A percentile compares a stretch with the other conserved stretches of the same genome.
Conservation (phyloP, 2,329 filamentous ascomycete genomes). For the Fusarium nematophilum region DNA sequence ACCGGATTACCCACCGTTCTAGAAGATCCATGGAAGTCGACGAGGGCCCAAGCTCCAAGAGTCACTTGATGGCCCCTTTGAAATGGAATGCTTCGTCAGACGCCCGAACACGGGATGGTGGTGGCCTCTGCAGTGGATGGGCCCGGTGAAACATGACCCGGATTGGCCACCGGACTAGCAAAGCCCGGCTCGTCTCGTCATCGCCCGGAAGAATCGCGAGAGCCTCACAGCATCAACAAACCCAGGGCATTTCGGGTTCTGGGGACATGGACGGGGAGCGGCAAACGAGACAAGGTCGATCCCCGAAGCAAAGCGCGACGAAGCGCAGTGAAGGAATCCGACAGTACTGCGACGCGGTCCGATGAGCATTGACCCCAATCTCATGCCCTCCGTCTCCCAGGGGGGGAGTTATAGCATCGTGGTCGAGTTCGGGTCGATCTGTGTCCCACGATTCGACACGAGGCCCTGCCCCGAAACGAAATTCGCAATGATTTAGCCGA, state of each 20-base stretch:
- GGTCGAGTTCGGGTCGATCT: not conserved
- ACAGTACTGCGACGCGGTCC: conserved; percentile 1
- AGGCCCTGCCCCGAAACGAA: not conserved
- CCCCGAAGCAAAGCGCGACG: conserved; percentile 5
- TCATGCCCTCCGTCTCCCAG: not conserved
- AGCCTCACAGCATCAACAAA: not conserved
- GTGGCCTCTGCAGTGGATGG: not conserved
- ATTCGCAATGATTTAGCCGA: conserved; percentile 1
- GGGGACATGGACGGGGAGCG: not conserved
- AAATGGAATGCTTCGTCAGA: not conserved
- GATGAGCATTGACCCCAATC: conserved; percentile 2
- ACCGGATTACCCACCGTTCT: no score
- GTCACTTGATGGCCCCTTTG: not conserved
- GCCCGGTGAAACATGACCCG: not conserved
- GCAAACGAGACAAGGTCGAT: not conserved
- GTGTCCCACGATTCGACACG: not conserved
- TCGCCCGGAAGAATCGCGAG: conserved; percentile 4
- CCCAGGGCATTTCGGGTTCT: no score
- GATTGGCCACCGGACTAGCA: conserved; percentile 8
- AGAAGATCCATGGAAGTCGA: not conserved
- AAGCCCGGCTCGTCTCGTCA: conserved; percentile 5
- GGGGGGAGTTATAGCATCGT: conserved; percentile 6
- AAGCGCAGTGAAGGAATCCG: not conserved
- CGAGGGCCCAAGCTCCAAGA: not conserved
- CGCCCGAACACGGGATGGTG: not conserved